phyloP scores from a whole-genome alignment of 2,329 filamentous ascomycete genomes.

The Scortechinia acanthostroma region DNA sequence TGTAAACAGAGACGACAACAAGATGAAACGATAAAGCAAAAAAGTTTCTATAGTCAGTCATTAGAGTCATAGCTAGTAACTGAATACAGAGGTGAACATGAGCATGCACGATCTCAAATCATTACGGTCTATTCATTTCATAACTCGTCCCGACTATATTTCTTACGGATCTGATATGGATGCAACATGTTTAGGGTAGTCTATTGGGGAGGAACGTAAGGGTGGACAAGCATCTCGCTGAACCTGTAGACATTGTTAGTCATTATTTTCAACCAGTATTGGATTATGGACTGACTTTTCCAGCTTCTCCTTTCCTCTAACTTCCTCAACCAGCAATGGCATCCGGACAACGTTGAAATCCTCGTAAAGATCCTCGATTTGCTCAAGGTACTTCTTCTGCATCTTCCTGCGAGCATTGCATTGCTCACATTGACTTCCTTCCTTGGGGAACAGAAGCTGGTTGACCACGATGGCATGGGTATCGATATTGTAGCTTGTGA shows the following conservation, averaged over 20 bases:
- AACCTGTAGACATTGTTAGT: slow-evolving; percentile 33
- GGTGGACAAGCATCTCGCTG: slow-evolving; percentile 74
- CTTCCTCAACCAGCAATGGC: slow-evolving; percentile 91
- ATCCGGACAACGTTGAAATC: slow-evolving; percentile 99
- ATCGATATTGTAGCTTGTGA: slow-evolving; percentile 87
- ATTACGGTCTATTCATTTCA: slow-evolving; percentile 25
- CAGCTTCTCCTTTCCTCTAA: slow-evolving; percentile 86
- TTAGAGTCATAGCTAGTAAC: no score
- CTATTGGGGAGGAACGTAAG: slow-evolving; percentile 59
- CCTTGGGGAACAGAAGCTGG: slow-evolving; percentile 87
- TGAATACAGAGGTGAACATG: slow-evolving; percentile 7
- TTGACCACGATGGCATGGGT: slow-evolving; percentile 97
- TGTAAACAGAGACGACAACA: no score
- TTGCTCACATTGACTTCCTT: slow-evolving; percentile 81
- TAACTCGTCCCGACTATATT: slow-evolving; percentile 23
- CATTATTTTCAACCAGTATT: not conserved
- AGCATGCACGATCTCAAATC: slow-evolving; percentile 12
- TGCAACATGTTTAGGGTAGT: not conserved
- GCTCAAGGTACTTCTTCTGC: slow-evolving; percentile 98
- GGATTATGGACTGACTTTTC: slow-evolving; percentile 41
- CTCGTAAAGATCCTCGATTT: slow-evolving; percentile 96
- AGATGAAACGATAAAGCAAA: no score
- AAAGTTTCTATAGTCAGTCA: no score
- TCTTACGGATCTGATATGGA: no score
- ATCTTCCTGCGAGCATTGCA: slow-evolving; percentile 92